A percentile compares a stretch with the other conserved stretches of the same genome.
phyloP scores from a whole-genome alignment of 163 green algal genomes.

The Prototheca stagnorum region DNA sequence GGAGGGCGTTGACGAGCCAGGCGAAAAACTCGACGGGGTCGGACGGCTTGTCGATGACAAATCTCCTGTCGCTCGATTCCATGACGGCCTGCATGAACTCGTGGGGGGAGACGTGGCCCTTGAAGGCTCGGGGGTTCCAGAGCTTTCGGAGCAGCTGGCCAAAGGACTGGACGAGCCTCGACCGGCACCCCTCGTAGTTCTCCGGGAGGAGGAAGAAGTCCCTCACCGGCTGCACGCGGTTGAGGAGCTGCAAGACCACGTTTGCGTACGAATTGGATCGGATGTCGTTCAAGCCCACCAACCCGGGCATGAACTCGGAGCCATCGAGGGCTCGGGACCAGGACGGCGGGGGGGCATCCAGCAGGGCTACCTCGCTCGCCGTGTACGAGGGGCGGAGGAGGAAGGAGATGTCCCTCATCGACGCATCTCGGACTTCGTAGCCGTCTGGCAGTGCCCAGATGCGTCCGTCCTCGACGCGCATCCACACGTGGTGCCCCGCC shows the following conservation, averaged over 20 bases:
- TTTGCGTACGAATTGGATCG: slow-evolving; percentile 90
- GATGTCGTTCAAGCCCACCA: slow-evolving; percentile 96
- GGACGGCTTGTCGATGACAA: slow-evolving; percentile 60
- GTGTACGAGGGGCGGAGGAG: slow-evolving; percentile 76
- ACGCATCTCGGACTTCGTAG: slow-evolving; percentile 85
- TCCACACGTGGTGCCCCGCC: slow-evolving; percentile 88
- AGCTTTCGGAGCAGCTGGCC: slow-evolving; percentile 87
- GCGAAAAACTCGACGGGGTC: slow-evolving; percentile 66
- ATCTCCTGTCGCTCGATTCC: slow-evolving; percentile 58
- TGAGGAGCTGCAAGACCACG: slow-evolving; percentile 64
- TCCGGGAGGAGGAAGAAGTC: slow-evolving; percentile 72
- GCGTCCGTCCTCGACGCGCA: slow-evolving; percentile 78
- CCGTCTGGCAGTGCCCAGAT: slow-evolving; percentile 92
- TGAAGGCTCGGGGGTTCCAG: slow-evolving; percentile 90
- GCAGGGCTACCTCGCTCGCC: slow-evolving; percentile 15
- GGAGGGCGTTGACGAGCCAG: slow-evolving; percentile 87
- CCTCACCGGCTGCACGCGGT: slow-evolving; percentile 46
- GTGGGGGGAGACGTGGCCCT: slow-evolving; percentile 88
- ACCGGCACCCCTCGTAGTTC: slow-evolving; percentile 52
- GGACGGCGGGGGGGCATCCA: slow-evolving; percentile 18
- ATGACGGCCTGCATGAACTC: slow-evolving; percentile 96
- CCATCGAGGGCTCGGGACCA: slow-evolving; percentile 72
- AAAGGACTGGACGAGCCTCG: slow-evolving; percentile 66
- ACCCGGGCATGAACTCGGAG: slow-evolving; percentile 87
- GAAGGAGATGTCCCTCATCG: slow-evolving; percentile 77